Percentiles rank a stretch among this genome's conserved stretches.
Conservation (phyloP, 352 stramenopile genomes). For the Pythium coloratum region DNA sequence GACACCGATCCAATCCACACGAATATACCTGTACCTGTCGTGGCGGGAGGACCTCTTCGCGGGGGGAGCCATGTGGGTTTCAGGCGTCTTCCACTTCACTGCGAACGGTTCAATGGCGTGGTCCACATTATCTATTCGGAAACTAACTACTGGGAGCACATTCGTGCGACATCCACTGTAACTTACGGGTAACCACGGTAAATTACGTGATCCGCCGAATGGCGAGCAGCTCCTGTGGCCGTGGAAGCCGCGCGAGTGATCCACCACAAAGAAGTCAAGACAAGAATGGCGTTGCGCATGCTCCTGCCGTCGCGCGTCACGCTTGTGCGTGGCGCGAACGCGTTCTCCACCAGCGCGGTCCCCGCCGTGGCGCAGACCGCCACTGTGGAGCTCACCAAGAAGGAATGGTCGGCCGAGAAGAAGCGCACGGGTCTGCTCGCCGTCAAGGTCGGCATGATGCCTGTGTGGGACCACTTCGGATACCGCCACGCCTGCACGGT, state of each 20-base stretch:
- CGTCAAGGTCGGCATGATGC: slow-evolving; percentile 99
- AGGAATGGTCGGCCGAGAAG: slow-evolving; percentile 72
- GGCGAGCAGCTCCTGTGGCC: slow-evolving; percentile 5
- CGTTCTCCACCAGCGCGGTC: slow-evolving; percentile 21
- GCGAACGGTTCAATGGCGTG: slow-evolving; percentile 7
- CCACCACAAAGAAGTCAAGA: slow-evolving; percentile 4
- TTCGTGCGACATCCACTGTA: slow-evolving; percentile 10
- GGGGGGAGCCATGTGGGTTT: slow-evolving; percentile 4
- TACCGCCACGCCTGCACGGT: slow-evolving; percentile 96
- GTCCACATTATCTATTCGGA: slow-evolving; percentile 6
- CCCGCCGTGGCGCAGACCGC: slow-evolving; percentile 1
- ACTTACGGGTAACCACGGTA: slow-evolving; percentile 1
- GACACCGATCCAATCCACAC: background rate
- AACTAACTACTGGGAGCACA: background rate
- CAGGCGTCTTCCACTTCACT: slow-evolving; percentile 1
- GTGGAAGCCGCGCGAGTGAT: background rate
- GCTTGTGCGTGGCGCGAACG: slow-evolving; percentile 14
- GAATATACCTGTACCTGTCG: background rate
- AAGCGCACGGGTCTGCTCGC: slow-evolving; percentile 89
- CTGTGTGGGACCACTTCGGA: slow-evolving; percentile 98
- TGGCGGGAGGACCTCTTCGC: background rate
- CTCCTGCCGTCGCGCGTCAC: slow-evolving; percentile 14
- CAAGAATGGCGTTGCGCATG: slow-evolving; percentile 20
- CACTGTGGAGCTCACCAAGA: slow-evolving; percentile 23
- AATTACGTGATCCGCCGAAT: slow-evolving; percentile 8